Evolutionary conservation across 805 yeast genomes (phyloP).

Genomic region (Hanseniaspora clermontiae): DNA sequence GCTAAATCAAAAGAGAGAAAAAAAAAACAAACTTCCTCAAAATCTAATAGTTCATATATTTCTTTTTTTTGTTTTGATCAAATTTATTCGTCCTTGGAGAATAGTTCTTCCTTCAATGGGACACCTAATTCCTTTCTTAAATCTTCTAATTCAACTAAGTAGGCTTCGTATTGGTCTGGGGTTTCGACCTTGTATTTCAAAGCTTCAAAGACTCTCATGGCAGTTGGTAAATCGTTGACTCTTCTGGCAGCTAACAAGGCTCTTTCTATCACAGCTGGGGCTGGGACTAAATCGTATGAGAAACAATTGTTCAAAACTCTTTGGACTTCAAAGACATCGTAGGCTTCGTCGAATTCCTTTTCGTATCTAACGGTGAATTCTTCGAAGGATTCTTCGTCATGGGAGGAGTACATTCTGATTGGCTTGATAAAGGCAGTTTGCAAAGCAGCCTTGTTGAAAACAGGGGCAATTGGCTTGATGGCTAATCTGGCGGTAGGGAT

Average conservation of each 20-base stretch:
- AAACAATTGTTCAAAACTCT: constrained; percentile 96
- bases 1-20: too few species aligned
- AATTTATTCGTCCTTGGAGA: constrained; percentile 25
- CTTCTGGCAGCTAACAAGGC: constrained; percentile 97
- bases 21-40: neutral
- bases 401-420: constrained; percentile 64
- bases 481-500: constrained; percentile 17
- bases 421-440: constrained; percentile 16
- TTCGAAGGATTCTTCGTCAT: constrained; percentile 86
- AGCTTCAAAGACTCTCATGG: constrained; percentile 96
- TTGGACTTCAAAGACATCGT: constrained; percentile 75
- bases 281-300: constrained; percentile 96
- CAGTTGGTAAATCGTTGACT: constrained; percentile 97
- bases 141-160: constrained; percentile 85
- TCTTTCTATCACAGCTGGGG: constrained; percentile 89
- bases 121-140: constrained; percentile 86
- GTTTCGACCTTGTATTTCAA: constrained; percentile 92
- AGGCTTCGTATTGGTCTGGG: constrained; percentile 86
- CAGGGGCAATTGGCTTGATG: constrained; percentile 14
- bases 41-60: neutral
- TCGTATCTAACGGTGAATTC: constrained; percentile 86
- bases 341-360: constrained; percentile 90
- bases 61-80: neutral
- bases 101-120: constrained; percentile 84
- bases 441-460: constrained; percentile 8